A percentile compares a stretch with the other conserved stretches of the same genome.
phyloP scores from a whole-genome alignment of 2,329 filamentous ascomycete genomes.

The Penicillium sp. region DNA sequence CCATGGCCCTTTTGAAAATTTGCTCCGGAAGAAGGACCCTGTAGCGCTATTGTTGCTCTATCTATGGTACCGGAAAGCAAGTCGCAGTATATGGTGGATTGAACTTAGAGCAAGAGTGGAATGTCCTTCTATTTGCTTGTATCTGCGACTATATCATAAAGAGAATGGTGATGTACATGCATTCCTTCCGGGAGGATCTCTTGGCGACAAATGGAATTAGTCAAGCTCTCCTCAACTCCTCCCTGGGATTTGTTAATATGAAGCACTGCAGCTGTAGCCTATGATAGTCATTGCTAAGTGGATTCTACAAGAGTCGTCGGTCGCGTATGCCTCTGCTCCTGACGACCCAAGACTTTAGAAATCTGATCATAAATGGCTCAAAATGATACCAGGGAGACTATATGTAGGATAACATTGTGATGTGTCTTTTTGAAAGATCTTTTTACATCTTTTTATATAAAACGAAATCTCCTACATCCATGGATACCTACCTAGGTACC shows the following conservation, averaged over 20 bases:
- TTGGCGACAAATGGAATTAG: background rate
- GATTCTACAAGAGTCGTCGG: no score
- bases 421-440: no score
- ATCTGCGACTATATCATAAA: constrained; percentile 24
- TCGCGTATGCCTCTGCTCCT: no score
- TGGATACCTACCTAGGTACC: no score
- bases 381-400: no score
- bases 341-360: no score
- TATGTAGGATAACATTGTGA: no score
- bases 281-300: no score
- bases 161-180: background rate
- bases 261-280: background rate
- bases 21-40: constrained; percentile 29
- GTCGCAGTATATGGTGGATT: constrained; percentile 46
- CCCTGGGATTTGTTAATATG: background rate
- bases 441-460: no score
- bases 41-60: constrained; percentile 41
- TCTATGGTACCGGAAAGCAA: constrained; percentile 44
- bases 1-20: background rate
- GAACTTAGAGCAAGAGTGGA: constrained; percentile 43
- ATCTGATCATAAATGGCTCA: no score
- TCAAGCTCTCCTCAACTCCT: background rate
- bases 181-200: background rate
- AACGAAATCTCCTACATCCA: no score
- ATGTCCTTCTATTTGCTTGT: constrained; percentile 41